Evolutionary conservation across 2,329 filamentous ascomycete species (phyloP), one percentile per base, ranked within the genome.

Genomic region (Penicillium sp.): DNA sequence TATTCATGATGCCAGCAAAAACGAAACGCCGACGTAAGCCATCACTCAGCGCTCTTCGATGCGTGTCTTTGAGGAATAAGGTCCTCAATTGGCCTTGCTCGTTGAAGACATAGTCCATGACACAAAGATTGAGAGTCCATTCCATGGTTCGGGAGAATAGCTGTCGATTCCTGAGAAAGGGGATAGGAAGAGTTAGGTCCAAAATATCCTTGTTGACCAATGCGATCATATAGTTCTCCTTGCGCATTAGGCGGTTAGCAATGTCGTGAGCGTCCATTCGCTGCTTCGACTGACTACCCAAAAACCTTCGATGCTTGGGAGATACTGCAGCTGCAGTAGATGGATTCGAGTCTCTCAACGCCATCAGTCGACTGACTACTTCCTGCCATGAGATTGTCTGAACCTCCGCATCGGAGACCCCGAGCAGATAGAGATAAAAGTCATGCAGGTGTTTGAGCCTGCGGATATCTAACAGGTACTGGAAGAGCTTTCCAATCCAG

Each of bases 201-300:
- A 99, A 72, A 31, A 97, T 82, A 53, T 97, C 93, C 69, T 99
- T 97, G 76, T 99, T 99, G 73, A 97, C 89, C 62, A 99, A 78
- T 4, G 93, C 93, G 62, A 99, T 96, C 55, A 96, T 81, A 62
- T 96, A 99, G 64, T 99, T 99, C 55, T 96, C 92, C 64, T 89
- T 87, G 51, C 93, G 86, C 93, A 99, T 97, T 38, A 99, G 74
- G 28, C 93, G 83, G 65, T 97, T 99, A 6, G 93, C 93, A 67
- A 99, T 97, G 64, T 96, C 93, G 62, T 96, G 89, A 10, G 93
- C 93, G 70, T 96, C 93, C 60, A 99, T 84, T 54, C 92, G 81
- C 71, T 97, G 89, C 68, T 96, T 95, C 18, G 89, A 95, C 65
- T 95, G 89, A 50, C 84, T 90, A 38, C 88, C 87, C 55, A 92